phyloP scores from a whole-genome alignment of 345 rosid genomes.

The Gossypium sturtianum region DNA sequence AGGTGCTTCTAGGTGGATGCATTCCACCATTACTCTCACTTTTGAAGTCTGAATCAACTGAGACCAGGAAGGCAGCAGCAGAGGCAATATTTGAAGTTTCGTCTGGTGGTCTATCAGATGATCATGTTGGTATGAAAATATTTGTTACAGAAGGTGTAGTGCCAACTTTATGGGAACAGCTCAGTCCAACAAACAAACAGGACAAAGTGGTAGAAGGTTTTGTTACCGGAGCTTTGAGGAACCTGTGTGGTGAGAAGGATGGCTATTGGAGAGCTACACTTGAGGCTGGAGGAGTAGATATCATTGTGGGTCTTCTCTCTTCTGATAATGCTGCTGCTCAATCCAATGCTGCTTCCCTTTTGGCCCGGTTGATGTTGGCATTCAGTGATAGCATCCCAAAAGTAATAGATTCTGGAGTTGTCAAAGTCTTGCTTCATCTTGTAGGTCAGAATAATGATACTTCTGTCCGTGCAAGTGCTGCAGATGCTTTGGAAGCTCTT shows the following conservation, averaged over 20 bases:
- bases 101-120: conserved; percentile 66
- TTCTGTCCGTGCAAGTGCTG: conserved; percentile 65
- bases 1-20: conserved; percentile 83
- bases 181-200: conserved; percentile 48
- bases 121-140: conserved; percentile 74
- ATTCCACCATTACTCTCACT: conserved; percentile 77
- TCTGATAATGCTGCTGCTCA: conserved; percentile 70
- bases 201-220: conserved; percentile 74
- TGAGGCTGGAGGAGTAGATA: conserved; percentile 66
- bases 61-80: conserved; percentile 66
- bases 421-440: conserved; percentile 60
- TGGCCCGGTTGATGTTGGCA: conserved; percentile 66
- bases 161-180: conserved; percentile 69
- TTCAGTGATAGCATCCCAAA: conserved; percentile 54
- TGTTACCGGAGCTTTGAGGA: conserved; percentile 77
- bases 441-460: conserved; percentile 46
- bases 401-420: conserved; percentile 66
- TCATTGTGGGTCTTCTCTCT: conserved; percentile 61
- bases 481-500: conserved; percentile 75
- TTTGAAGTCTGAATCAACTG: conserved; percentile 62
- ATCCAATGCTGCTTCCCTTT: conserved; percentile 80
- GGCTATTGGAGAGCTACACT: conserved; percentile 63
- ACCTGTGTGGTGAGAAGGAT: conserved; percentile 69
- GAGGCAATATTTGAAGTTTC: conserved; percentile 83
- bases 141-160: conserved; percentile 82